A percentile compares a stretch with the other conserved stretches of the same genome.
Conservation (phyloP, 139 green algal genomes). For the Chlorella sorokiniana region DNA sequence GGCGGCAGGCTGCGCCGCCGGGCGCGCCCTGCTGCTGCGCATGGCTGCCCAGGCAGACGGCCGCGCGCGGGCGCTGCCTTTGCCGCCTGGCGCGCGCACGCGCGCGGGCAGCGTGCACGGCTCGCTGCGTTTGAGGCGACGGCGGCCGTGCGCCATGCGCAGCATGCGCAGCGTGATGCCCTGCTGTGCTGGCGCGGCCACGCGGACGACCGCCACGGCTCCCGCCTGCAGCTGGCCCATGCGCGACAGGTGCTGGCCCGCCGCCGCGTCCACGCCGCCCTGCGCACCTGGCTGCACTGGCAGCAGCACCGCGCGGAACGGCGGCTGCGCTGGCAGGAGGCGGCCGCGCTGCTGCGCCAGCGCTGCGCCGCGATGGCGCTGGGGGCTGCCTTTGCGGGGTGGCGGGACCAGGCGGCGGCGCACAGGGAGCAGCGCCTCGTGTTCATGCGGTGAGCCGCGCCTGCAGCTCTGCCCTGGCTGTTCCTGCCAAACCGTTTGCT, state of each 20-base stretch:
- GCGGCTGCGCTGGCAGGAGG: slow-evolving; percentile 17
- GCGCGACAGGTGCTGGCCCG: slow-evolving; percentile 21
- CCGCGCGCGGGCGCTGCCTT: not conserved
- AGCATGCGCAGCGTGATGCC: slow-evolving; percentile 27
- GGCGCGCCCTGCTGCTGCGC: slow-evolving; percentile 3
- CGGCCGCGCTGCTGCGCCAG: slow-evolving; percentile 14
- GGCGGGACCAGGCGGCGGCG: slow-evolving; percentile 16
- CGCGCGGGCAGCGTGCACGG: not conserved
- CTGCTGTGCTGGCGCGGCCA: slow-evolving; percentile 20
- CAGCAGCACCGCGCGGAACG: slow-evolving; percentile 7
- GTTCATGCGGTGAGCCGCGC: slow-evolving; percentile 1
- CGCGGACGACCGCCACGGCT: slow-evolving; percentile 15
- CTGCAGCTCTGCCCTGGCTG: too few relatives aligned
- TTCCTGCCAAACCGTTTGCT: not conserved
- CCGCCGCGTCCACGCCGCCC: not conserved
- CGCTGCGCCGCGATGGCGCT: not conserved
- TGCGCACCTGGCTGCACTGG: slow-evolving; percentile 21
- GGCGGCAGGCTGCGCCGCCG: not conserved
- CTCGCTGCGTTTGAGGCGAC: slow-evolving; percentile 36
- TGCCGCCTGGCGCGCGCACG: slow-evolving; percentile 19
- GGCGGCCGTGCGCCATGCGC: slow-evolving; percentile 5
- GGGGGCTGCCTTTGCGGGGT: slow-evolving; percentile 21
- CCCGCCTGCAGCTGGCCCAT: slow-evolving; percentile 16
- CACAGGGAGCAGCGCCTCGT: not conserved
- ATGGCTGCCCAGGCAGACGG: not conserved